A percentile compares a stretch with the other conserved stretches of the same genome.
These are phyloP conservation scores for Paraconiothyrium brasiliense DNA, from an alignment of 2,329 filamentous ascomycete genomes.

Conservation along the genomic window DNA sequence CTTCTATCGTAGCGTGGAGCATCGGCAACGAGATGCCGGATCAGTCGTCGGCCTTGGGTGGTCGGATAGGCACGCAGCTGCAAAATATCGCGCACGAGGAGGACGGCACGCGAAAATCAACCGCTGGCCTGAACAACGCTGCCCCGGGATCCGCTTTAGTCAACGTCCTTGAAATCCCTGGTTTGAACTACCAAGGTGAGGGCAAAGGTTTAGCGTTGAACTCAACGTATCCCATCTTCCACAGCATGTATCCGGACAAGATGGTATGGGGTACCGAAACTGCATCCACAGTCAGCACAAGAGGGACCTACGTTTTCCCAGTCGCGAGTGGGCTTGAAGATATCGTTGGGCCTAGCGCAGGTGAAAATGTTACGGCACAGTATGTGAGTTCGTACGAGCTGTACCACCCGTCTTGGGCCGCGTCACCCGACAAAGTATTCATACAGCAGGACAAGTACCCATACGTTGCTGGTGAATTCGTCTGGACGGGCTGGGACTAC, in stretches of 20 bases:
- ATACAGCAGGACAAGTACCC: slow-evolving; percentile 57
- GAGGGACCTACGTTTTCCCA: slow-evolving; percentile 64
- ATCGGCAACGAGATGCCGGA: slow-evolving; percentile 65
- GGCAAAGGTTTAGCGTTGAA: slow-evolving; percentile 44
- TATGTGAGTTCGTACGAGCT: slow-evolving; percentile 64
- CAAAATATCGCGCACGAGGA: slow-evolving; percentile 57
- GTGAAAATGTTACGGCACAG: slow-evolving; percentile 46
- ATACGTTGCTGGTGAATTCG: slow-evolving; percentile 64
- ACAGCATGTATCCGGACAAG: slow-evolving; percentile 54
- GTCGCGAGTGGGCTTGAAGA: slow-evolving; percentile 54
- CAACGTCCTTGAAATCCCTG: slow-evolving; percentile 57
- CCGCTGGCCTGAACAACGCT: slow-evolving; percentile 60
- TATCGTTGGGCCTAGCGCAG: slow-evolving; percentile 43
- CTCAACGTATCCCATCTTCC: slow-evolving; percentile 48
- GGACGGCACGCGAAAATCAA: slow-evolving; percentile 58
- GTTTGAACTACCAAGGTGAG: slow-evolving; percentile 66
- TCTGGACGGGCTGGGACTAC: slow-evolving; percentile 64
- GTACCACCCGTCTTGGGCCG: slow-evolving; percentile 58
- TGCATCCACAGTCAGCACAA: slow-evolving; percentile 57
- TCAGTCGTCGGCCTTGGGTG: slow-evolving; percentile 50
- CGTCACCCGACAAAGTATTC: slow-evolving; percentile 65
- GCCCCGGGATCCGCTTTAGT: slow-evolving; percentile 52
- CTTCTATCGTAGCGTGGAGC: slow-evolving; percentile 63
- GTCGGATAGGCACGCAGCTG: slow-evolving; percentile 49
- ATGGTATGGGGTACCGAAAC: slow-evolving; percentile 49